Conservation (phyloP, 768 basidiomycete genomes). For the Suillus americanus region DNA sequence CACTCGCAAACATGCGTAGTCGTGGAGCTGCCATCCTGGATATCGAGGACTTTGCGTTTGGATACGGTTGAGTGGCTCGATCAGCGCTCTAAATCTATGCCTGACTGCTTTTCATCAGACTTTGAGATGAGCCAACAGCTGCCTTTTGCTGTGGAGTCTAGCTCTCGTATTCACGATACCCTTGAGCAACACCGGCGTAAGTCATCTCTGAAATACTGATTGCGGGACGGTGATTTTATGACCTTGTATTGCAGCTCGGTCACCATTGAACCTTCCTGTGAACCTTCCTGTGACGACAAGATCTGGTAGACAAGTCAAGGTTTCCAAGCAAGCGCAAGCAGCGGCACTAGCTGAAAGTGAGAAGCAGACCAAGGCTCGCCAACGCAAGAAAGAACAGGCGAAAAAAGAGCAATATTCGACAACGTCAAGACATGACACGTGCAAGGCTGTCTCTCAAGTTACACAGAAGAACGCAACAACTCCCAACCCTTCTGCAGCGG, state of each 20-base stretch:
- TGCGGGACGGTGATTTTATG: constrained; percentile 12
- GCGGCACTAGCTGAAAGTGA: constrained; percentile 7
- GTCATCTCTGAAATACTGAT: constrained; percentile 5
- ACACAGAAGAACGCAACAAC: background rate
- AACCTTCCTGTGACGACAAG: constrained; percentile 17
- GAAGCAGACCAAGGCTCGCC: background rate
- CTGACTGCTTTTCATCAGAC: constrained; percentile 14
- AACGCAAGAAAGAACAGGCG: constrained; percentile 6
- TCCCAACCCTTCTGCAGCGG: background rate
- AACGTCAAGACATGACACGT: background rate
- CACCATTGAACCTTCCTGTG: constrained; percentile 3
- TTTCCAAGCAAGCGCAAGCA: constrained; percentile 18
- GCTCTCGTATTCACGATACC: constrained; percentile 22
- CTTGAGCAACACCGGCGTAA: constrained; percentile 14
- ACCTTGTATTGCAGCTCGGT: constrained; percentile 10
- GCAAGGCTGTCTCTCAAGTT: background rate
- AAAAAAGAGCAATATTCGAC: constrained; percentile 2
- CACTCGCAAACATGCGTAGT: constrained; percentile 23
- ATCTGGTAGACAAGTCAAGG: constrained; percentile 26
- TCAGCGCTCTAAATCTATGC: background rate
- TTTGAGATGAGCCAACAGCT: constrained; percentile 31
- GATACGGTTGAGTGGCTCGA: constrained; percentile 23
- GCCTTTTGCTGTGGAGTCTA: constrained; percentile 27
- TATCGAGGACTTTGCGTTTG: constrained; percentile 28
- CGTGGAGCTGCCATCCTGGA: constrained; percentile 16